A percentile compares a stretch with the other conserved stretches of the same genome.
These are phyloP conservation scores for Jatropha multifida DNA, from an alignment of 441 rosid genomes.

Conservation along the genomic window DNA sequence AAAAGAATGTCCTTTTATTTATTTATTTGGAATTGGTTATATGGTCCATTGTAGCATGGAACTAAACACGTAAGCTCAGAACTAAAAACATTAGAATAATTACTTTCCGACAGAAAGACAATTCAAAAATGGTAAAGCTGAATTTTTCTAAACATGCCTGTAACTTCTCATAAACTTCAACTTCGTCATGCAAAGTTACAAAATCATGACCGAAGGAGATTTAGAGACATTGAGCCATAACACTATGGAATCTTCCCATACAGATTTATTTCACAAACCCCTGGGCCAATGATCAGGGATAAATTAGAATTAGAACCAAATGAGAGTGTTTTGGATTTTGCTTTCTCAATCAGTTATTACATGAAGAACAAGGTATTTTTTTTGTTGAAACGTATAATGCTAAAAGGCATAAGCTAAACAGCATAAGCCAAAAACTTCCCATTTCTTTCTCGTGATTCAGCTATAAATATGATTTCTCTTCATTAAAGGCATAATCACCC, in stretches of 20 bases:
- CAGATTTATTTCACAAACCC: background rate
- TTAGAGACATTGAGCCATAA: background rate
- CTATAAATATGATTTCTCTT: background rate
- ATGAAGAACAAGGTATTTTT: background rate
- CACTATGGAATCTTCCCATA: background rate
- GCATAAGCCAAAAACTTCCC: background rate
- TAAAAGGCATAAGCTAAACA: background rate
- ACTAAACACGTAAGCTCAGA: background rate
- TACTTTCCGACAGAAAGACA: background rate
- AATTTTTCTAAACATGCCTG: background rate
- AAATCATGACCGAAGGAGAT: background rate
- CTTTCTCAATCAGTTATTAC: background rate
- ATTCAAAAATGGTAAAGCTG: background rate
- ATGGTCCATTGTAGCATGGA: background rate
- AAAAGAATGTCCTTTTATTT: background rate
- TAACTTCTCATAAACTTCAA: background rate
- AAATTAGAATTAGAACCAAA: background rate
- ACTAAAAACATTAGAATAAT: background rate
- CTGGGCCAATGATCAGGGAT: background rate
- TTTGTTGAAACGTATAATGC: background rate
- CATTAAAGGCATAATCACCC: background rate
- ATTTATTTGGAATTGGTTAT: background rate
- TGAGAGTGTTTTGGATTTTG: background rate
- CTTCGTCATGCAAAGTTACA: conserved; percentile 4
- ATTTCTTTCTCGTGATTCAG: background rate